Conservation (phyloP, 2,329 filamentous ascomycete species). For the Penicillium sumatraense region DNA sequence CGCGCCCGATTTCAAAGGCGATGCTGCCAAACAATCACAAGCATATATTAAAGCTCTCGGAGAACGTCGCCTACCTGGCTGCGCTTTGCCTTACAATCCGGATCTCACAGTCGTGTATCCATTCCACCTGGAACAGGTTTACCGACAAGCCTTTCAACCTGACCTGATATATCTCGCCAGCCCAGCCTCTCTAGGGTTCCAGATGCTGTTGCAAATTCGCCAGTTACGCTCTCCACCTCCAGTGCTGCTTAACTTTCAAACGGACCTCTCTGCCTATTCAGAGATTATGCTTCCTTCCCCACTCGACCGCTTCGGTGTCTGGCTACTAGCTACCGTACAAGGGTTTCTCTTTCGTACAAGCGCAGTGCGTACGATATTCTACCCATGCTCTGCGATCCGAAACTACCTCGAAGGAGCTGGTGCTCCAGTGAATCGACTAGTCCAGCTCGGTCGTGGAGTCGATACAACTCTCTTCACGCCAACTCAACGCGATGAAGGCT, state of each 20-base stretch:
- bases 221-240: slow-evolving; percentile 62
- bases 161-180: slow-evolving; percentile 73
- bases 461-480: slow-evolving; percentile 67
- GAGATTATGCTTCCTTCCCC: slow-evolving; percentile 70
- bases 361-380: slow-evolving; percentile 69
- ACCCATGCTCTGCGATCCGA: slow-evolving; percentile 67
- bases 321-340: slow-evolving; percentile 66
- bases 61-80: slow-evolving; percentile 66
- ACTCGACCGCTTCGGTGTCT: slow-evolving; percentile 65
- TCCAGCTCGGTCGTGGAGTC: slow-evolving; percentile 67
- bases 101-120: slow-evolving; percentile 73
- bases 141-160: slow-evolving; percentile 65
- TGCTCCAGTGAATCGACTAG: slow-evolving; percentile 61
- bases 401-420: slow-evolving; percentile 64
- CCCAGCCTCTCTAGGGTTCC: slow-evolving; percentile 71
- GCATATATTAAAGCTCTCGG: slow-evolving; percentile 34
- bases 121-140: slow-evolving; percentile 66
- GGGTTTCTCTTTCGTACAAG: slow-evolving; percentile 68
- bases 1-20: slow-evolving; percentile 62
- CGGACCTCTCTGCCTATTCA: slow-evolving; percentile 71
- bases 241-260: slow-evolving; percentile 72
- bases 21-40: slow-evolving; percentile 38
- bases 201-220: slow-evolving; percentile 70
- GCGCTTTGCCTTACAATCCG: slow-evolving; percentile 72
- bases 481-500: slow-evolving; percentile 53